Evolutionary conservation across 2,329 filamentous ascomycete genomes (phyloP).

Genomic region (Endocalyx cinctus): DNA sequence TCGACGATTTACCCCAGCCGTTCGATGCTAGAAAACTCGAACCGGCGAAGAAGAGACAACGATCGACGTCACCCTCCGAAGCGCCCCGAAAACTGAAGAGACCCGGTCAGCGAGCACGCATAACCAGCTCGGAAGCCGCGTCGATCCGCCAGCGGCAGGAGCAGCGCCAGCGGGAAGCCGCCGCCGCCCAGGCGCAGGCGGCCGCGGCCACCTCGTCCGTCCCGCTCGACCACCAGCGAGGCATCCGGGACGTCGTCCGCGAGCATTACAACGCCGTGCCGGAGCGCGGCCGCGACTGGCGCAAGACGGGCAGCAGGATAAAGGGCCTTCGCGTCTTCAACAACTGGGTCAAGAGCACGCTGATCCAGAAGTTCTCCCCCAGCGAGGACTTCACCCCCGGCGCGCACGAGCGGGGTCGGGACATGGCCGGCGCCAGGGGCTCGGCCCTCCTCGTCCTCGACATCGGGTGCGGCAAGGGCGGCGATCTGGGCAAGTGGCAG

Average conservation of each 20-base stretch:
- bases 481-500: constrained; percentile 94
- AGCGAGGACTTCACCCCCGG: constrained; percentile 67
- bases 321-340: constrained; percentile 93
- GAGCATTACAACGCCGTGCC: constrained; percentile 97
- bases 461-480: constrained; percentile 94
- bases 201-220: no score
- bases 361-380: constrained; percentile 94
- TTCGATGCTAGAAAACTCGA: constrained; percentile 57
- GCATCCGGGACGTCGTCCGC: constrained; percentile 78
- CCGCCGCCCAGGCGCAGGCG: constrained; percentile 31
- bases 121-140: constrained; percentile 63
- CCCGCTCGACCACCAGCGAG: constrained; percentile 48
- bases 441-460: constrained; percentile 78
- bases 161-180: constrained; percentile 47
- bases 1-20: constrained; percentile 51
- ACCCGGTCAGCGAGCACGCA: constrained; percentile 61
- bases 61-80: constrained; percentile 44
- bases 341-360: constrained; percentile 97
- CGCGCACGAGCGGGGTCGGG: constrained; percentile 47
- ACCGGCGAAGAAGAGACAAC: constrained; percentile 53
- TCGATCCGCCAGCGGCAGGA: constrained; percentile 60
- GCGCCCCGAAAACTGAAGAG: constrained; percentile 62
- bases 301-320: constrained; percentile 89
- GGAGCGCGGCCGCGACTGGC: constrained; percentile 89
- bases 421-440: constrained; percentile 35